Base-by-base conservation (phyloP, 164 flowering plant genomes). In the Litsea cubeba region DNA sequence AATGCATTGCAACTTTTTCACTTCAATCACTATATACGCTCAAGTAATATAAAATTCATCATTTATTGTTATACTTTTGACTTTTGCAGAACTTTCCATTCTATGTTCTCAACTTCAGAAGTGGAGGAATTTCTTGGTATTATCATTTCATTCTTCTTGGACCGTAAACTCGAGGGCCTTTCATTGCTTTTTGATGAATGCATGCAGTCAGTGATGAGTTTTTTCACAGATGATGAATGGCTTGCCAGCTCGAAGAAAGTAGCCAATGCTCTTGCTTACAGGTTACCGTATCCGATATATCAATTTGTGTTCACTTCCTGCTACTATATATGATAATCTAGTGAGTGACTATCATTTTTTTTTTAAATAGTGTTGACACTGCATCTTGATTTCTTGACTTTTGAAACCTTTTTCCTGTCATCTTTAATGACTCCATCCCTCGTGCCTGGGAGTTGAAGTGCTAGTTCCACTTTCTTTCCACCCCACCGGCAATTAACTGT, bases 191-290 rank as follows among this genome's bases (percentile, higher is more conserved):
- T 94, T 82, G 2, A 75, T 67, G 87, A 94, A 46, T 86, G 91
- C 75, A 24, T 91, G 87, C 68, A 79, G 22, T 84, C 97, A 70
- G 67, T 79, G 74, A 79, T 91, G 64, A 79, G 77, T 75, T 92
- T 71, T 80, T 96, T 92, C 71, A 78, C 81, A 51, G 93, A 92
- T 26, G 73, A 85, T 46, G 95, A 90, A 76, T 96, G 98, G 98
- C 68, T 65, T 50, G 20, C 70, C 76, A 86, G 93, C 86, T 87
- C 84, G 74, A 70, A 72, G 74, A 86, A 81, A 80, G 87, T 88
- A 68, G 91, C 95, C 51, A 85, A 83, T 73, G 81, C 82, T 72
- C 78, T 94, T 75, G 89, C 95, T 74, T 71, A 28, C 84, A 93
- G 98, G 99, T 94, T 70, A 65, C 68, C 22, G 25, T 30, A 66